These are phyloP conservation scores for Monosporozyma unispora DNA, from an alignment of 805 yeast species.

Conservation along the genomic window DNA sequence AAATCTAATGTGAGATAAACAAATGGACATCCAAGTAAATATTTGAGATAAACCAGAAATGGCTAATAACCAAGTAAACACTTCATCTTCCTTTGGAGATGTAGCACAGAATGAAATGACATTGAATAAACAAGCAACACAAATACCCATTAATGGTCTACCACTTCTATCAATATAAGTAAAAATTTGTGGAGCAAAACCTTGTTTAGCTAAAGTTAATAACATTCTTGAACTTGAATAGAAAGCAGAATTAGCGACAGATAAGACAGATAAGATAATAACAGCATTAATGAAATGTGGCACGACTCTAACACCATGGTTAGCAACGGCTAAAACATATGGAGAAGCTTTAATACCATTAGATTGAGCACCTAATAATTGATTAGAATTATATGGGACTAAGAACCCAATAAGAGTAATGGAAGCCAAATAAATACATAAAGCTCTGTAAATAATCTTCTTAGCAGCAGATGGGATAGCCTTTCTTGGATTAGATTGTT, in stretches of 20 bases:
- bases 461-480: constrained; percentile 50
- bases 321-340: constrained; percentile 51
- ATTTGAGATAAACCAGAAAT: constrained; percentile 53
- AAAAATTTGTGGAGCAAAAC: constrained; percentile 50
- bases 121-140: constrained; percentile 45
- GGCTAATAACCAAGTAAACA: constrained; percentile 57
- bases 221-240: constrained; percentile 66
- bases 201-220: constrained; percentile 61
- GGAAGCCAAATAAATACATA: constrained; percentile 41
- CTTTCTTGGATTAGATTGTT: constrained; percentile 44
- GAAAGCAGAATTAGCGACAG: constrained; percentile 71
- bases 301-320: constrained; percentile 53
- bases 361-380: constrained; percentile 36
- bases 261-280: constrained; percentile 58
- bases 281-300: constrained; percentile 70
- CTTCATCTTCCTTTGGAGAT: constrained; percentile 46
- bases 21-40: constrained; percentile 55
- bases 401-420: constrained; percentile 41
- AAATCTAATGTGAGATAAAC: constrained; percentile 48
- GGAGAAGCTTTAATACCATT: constrained; percentile 55
- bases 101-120: constrained; percentile 61
- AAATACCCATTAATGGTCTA: constrained; percentile 51
- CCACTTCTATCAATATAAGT: constrained; percentile 51
- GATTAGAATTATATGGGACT: constrained; percentile 42
- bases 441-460: constrained; percentile 47